phyloP scores from a whole-genome alignment of 1,139 yeast species.

The Casaregolazyma lundiana region DNA sequence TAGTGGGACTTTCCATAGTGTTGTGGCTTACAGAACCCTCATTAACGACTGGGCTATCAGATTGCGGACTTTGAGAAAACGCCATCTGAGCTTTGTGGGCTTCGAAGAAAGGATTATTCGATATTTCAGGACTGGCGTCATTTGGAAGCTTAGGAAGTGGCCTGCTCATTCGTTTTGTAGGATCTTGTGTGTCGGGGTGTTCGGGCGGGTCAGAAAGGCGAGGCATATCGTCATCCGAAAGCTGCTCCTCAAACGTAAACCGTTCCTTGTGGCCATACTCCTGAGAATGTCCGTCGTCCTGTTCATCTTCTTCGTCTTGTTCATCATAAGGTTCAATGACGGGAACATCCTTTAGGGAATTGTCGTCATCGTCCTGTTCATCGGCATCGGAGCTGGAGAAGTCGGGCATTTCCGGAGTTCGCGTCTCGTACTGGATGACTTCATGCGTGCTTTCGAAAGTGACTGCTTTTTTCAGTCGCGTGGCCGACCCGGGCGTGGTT shows the following conservation, averaged over 20 bases:
- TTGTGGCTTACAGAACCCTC: background rate
- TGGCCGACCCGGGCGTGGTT: conserved; percentile 21
- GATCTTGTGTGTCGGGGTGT: conserved; percentile 5
- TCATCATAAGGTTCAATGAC: conserved; percentile 23
- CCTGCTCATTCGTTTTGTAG: conserved; percentile 12
- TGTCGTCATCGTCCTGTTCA: conserved; percentile 18
- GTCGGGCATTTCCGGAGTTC: conserved; percentile 36
- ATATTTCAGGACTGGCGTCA: conserved; percentile 7
- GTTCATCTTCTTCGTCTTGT: conserved; percentile 3
- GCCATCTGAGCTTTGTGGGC: background rate
- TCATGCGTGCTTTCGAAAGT: conserved; percentile 35
- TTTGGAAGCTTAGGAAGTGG: conserved; percentile 25
- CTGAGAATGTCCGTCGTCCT: too few relatives aligned
- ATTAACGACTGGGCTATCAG: background rate
- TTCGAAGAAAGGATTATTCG: background rate
- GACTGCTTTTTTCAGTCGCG: conserved; percentile 30
- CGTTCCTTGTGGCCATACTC: too few relatives aligned
- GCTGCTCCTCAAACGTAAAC: too few relatives aligned
- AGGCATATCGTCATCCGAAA: too few relatives aligned
- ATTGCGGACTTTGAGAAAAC: background rate
- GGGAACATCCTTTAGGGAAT: conserved; percentile 17
- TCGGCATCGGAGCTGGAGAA: conserved; percentile 17
- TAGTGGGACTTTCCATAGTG: conserved; percentile 3
- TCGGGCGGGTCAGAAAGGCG: too few relatives aligned
- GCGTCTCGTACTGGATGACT: conserved; percentile 40